Percentiles rank a stretch among this genome's conserved stretches.
Evolutionary conservation across 192 early-diverging fungal species (phyloP).

Genomic region (Dimargaris verticillata): DNA sequence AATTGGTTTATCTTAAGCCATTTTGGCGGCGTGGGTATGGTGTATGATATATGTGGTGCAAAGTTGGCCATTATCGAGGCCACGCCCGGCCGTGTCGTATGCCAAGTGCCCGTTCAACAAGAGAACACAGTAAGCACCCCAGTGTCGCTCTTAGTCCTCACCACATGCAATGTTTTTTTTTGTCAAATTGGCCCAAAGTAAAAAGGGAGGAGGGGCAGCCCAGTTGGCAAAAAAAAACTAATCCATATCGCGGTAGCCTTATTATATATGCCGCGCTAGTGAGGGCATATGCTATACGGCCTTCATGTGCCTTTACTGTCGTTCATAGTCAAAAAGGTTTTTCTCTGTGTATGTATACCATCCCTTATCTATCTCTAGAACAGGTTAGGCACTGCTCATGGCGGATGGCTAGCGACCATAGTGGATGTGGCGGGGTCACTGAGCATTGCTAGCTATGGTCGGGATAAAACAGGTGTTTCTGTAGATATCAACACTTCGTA

Average conservation of each 20-base stretch:
- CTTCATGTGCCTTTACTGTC: background rate
- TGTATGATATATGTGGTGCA: background rate
- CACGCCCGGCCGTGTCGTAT: background rate
- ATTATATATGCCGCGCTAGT: background rate
- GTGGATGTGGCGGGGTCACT: constrained; percentile 31
- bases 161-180: background rate
- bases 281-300: background rate
- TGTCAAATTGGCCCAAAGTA: background rate
- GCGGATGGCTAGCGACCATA: constrained; percentile 30
- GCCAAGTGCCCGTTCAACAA: background rate
- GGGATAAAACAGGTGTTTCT: constrained; percentile 24
- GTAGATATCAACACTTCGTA: constrained; percentile 30
- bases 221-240: background rate
- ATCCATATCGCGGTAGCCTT: background rate
- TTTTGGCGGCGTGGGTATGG: background rate
- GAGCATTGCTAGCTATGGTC: constrained; percentile 24
- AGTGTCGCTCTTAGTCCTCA: background rate
- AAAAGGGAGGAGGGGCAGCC: background rate
- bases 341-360: constrained; percentile 15
- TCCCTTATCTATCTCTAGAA: constrained; percentile 18
- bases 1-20: too few relatives aligned
- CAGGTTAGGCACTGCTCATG: constrained; percentile 25
- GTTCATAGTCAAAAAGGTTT: background rate
- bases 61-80: background rate
- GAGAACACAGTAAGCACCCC: constrained; percentile 5